A percentile compares a stretch with the other conserved stretches of the same genome.
These are phyloP conservation scores for Nigrospora sphaerica DNA, from an alignment of 2,329 filamentous ascomycete species.

Conservation along the genomic window DNA sequence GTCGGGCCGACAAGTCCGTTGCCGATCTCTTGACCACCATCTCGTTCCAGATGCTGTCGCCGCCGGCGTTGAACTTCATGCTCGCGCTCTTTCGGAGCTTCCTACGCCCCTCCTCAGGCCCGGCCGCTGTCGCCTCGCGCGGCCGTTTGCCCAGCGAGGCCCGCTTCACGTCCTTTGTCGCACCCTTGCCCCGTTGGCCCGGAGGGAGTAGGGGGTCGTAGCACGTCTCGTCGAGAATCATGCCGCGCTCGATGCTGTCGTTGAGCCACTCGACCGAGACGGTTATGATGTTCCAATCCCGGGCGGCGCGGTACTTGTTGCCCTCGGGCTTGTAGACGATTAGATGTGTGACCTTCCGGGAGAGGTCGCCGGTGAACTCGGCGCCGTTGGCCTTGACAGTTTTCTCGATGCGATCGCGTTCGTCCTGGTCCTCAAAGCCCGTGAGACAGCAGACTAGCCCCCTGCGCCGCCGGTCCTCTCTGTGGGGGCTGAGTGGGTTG, in stretches of 20 bases:
- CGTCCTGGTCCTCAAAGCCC: conserved; percentile 41
- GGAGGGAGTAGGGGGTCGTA: conserved; percentile 69
- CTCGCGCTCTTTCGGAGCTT: conserved; percentile 87
- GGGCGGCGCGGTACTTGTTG: conserved; percentile 86
- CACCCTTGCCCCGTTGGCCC: conserved; percentile 68
- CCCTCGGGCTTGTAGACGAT: conserved; percentile 74
- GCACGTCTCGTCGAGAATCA: conserved; percentile 81
- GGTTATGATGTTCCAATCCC: conserved; percentile 70
- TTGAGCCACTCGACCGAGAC: conserved; percentile 81
- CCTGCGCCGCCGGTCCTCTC: conserved; percentile 23
- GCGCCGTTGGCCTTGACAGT: conserved; percentile 66
- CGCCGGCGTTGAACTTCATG: conserved; percentile 72
- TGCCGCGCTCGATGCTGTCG: conserved; percentile 75
- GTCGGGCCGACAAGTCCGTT: conserved; percentile 16
- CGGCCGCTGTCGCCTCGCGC: conserved; percentile 38
- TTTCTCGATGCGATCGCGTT: conserved; percentile 48
- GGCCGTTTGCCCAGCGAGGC: conserved; percentile 50
- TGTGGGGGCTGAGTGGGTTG: conserved; percentile 21
- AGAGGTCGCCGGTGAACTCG: conserved; percentile 82
- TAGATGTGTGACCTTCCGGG: conserved; percentile 78
- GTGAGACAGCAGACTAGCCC: conserved; percentile 47
- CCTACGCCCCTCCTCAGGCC: conserved; percentile 54
- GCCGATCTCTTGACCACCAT: conserved; percentile 55
- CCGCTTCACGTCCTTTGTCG: conserved; percentile 43
- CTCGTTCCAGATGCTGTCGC: conserved; percentile 82